Evolutionary conservation across 1,139 yeast species (phyloP).

Genomic region (Taphrina wiesneri): DNA sequence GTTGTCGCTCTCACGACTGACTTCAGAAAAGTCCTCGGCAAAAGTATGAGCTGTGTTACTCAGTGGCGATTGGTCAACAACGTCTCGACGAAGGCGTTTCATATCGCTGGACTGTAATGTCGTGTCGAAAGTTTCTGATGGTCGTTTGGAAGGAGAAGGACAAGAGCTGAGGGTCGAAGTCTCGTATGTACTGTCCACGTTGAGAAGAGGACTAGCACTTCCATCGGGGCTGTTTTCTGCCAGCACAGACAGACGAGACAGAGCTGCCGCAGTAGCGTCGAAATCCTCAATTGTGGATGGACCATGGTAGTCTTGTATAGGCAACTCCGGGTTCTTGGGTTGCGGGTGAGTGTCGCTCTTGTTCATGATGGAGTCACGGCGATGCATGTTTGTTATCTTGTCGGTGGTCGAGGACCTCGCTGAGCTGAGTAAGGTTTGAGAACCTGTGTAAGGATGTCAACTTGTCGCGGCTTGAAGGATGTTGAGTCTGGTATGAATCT

Average conservation of each 20-base stretch:
- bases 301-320: not conserved
- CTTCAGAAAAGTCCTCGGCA: not conserved
- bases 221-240: constrained; percentile 10
- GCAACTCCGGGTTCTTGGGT: not conserved
- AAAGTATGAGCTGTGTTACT: not conserved
- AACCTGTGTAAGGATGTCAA: not conserved
- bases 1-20: not conserved
- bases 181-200: constrained; percentile 20
- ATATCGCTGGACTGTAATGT: not conserved
- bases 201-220: constrained; percentile 11
- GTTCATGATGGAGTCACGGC: constrained; percentile 14
- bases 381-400: not conserved
- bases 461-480: not conserved
- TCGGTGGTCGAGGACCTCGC: not conserved
- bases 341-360: constrained; percentile 2
- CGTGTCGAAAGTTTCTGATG: constrained; percentile 19
- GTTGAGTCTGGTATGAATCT: not conserved
- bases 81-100: constrained; percentile 23
- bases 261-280: constrained; percentile 30
- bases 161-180: constrained; percentile 16
- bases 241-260: constrained; percentile 26
- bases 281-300: constrained; percentile 3
- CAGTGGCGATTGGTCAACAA: not conserved
- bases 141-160: constrained; percentile 28
- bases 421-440: not conserved